Evolutionary conservation across 2,329 filamentous ascomycete genomes (phyloP).

Genomic region (Ophiostoma angusticollis): DNA sequence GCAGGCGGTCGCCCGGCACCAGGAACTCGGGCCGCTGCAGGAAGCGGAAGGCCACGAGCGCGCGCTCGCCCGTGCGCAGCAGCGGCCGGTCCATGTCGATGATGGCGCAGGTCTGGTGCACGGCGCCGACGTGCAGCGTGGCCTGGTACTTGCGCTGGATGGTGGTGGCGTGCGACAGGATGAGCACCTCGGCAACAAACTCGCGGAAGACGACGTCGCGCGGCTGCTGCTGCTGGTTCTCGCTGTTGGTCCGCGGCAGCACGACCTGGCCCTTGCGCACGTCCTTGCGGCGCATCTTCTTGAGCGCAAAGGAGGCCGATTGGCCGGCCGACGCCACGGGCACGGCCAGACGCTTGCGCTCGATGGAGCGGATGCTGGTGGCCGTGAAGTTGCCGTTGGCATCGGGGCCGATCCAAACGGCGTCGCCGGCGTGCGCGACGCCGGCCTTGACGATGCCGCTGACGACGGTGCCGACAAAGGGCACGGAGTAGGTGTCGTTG

Average conservation of each 20-base stretch:
- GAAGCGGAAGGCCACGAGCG: constrained; percentile 86
- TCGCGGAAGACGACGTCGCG: constrained; percentile 63
- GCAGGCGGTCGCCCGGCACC: constrained; percentile 70
- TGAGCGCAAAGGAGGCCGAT: constrained; percentile 81
- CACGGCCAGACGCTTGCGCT: constrained; percentile 82
- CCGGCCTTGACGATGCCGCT: constrained; percentile 85
- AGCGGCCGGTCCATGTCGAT: constrained; percentile 95
- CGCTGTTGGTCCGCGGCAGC: constrained; percentile 65
- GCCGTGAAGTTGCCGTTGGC: constrained; percentile 77
- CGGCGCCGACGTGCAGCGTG: constrained; percentile 91
- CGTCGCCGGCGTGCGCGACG: constrained; percentile 81
- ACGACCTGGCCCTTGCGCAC: constrained; percentile 98
- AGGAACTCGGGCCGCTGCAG: constrained; percentile 90
- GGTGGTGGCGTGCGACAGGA: constrained; percentile 89
- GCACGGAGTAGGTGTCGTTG: constrained; percentile 96
- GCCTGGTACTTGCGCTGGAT: constrained; percentile 96
- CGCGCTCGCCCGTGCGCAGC: constrained; percentile 89
- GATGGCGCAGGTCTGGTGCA: constrained; percentile 91
- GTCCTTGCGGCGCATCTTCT: constrained; percentile 76
- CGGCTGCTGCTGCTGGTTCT: constrained; percentile 21
- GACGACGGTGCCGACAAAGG: constrained; percentile 91
- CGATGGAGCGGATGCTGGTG: constrained; percentile 82
- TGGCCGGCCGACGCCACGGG: constrained; percentile 83
- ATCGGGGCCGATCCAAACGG: constrained; percentile 79
- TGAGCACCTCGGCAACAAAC: constrained; percentile 79